Percentiles rank a stretch among this genome's conserved stretches.
phyloP scores from a whole-genome alignment of 2,329 filamentous ascomycete genomes.

The Chaetomiaceae sp. region DNA sequence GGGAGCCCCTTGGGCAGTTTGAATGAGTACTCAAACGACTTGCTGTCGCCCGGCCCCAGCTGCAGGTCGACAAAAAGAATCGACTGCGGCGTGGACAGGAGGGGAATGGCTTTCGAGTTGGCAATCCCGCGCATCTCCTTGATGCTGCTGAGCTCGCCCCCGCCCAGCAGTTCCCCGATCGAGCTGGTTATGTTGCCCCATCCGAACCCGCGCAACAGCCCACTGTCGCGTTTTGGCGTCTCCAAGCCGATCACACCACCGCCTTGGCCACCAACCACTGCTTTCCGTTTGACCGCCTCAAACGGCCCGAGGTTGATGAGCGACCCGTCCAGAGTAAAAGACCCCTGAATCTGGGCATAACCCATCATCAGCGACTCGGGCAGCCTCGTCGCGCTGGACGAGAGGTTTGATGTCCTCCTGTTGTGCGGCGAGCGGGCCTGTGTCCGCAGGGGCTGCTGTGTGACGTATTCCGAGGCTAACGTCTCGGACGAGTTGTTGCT shows the following conservation, averaged over 20 bases:
- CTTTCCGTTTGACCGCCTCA: slow-evolving; percentile 93
- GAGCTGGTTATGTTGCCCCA: slow-evolving; percentile 88
- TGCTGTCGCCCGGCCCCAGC: slow-evolving; percentile 82
- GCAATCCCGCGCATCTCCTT: slow-evolving; percentile 90
- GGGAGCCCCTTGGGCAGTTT: slow-evolving; percentile 83
- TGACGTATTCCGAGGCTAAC: slow-evolving; percentile 79
- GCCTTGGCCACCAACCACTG: slow-evolving; percentile 80
- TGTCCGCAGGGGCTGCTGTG: slow-evolving; percentile 42
- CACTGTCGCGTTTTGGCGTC: slow-evolving; percentile 65
- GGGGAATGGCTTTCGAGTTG: slow-evolving; percentile 79
- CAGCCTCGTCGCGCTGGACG: slow-evolving; percentile 40
- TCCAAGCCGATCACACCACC: slow-evolving; percentile 83
- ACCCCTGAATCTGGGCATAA: slow-evolving; percentile 89
- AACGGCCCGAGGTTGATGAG: slow-evolving; percentile 85
- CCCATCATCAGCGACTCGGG: slow-evolving; percentile 95
- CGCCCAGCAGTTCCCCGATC: slow-evolving; percentile 79
- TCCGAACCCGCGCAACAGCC: slow-evolving; percentile 77
- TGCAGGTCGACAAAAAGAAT: slow-evolving; percentile 92
- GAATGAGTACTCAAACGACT: slow-evolving; percentile 81
- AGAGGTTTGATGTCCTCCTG: slow-evolving; percentile 44
- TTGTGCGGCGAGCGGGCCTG: slow-evolving; percentile 42
- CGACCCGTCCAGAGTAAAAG: slow-evolving; percentile 87
- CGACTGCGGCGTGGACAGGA: slow-evolving; percentile 92
- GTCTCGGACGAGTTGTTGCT: slow-evolving; percentile 97
- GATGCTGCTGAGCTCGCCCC: slow-evolving; percentile 84